A percentile compares a stretch with the other conserved stretches of the same genome.
These are phyloP conservation scores for Immersiella caudata DNA, from an alignment of 495 filamentous ascomycete genomes.

Conservation along the genomic window DNA sequence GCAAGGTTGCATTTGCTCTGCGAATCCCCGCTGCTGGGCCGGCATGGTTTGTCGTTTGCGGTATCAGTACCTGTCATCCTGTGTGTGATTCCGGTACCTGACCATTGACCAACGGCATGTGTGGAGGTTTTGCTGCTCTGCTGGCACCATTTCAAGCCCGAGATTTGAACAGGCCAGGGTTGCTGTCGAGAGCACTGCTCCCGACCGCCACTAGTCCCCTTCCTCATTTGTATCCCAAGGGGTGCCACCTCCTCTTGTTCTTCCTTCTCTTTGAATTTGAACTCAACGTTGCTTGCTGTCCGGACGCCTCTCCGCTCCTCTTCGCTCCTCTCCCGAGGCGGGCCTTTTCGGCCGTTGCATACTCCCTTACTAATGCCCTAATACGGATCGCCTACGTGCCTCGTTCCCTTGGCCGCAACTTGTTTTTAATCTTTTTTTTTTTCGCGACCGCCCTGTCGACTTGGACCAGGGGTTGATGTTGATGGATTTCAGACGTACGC, in stretches of 20 bases:
- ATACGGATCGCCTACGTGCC: conserved; percentile 8
- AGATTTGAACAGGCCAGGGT: conserved; percentile 9
- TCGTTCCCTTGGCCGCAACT: not conserved
- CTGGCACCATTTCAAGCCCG: conserved; percentile 19
- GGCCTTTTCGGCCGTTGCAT: conserved; percentile 13
- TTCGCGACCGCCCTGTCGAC: not conserved
- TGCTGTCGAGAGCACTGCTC: conserved; percentile 7
- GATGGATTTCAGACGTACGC: not conserved
- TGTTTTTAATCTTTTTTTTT: conserved; percentile 13
- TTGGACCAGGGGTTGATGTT: conserved; percentile 3
- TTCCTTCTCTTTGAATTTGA: not conserved
- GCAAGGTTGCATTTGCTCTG: conserved; percentile 9
- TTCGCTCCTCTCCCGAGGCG: conserved; percentile 16
- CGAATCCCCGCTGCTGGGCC: conserved; percentile 12
- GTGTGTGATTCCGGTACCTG: not conserved
- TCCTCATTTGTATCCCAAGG: conserved; percentile 12
- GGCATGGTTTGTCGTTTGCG: conserved; percentile 5
- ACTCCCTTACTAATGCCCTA: conserved; percentile 18
- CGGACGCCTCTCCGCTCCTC: conserved; percentile 8
- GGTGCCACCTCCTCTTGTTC: conserved; percentile 5
- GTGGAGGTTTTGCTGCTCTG: not conserved
- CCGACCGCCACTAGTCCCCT: conserved; percentile 22
- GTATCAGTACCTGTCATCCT: not conserved
- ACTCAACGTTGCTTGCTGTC: not conserved
- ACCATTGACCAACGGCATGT: not conserved